Evolutionary conservation across 2,329 filamentous ascomycete species (phyloP), one percentile per base, ranked within the genome.

Genomic region (Ophiostoma himal-ulmi): DNA sequence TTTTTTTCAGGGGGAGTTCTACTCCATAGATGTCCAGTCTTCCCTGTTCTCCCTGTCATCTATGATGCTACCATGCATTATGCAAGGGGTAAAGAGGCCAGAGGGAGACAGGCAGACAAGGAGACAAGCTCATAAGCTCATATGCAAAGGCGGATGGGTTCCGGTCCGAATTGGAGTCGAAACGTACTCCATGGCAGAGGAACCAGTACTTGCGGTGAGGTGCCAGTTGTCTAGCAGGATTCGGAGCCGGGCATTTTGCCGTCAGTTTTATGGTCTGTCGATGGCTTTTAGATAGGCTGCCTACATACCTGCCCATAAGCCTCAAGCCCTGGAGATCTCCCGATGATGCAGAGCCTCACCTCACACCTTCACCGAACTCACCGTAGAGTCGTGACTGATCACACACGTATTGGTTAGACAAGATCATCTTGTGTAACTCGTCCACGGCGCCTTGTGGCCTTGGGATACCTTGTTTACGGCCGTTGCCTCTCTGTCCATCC

Each of bases 401-500:
- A 4, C 57, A 30, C 57, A 62, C 57, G 3, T 7, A 6, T 36
- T 62, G 8, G 26, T 62, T 34, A 10, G 57, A 34, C 57, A 20
- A 13, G 14, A 34, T 17, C 57, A 62, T 57, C 57, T 3, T 62
- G 57, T 62, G 57, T 13, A 36, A 62, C 57, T 62, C 57, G 26
- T 62, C 26, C 26, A 34, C 34, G 26, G 57, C 26, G 57, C 22
- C 22, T 34, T 62, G 26, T 62, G 57, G 14, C 26, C 14, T 30
- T 62, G 57, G 26, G 52, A 14, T 5, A 22, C 57, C 26, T 62
- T 34, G 22, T 13, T 62, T 62, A 62, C 57, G 57, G 57, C 57
- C 57, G 57, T 62, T 62, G 57, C 57, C 57, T 62, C 26, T 13
- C 57, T 62, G 57, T 36, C 17, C 57, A 17, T 62, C 57, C 20